Evolutionary conservation across 2,329 filamentous ascomycete species (phyloP).

Genomic region (Ascochyta clinopodiicola): DNA sequence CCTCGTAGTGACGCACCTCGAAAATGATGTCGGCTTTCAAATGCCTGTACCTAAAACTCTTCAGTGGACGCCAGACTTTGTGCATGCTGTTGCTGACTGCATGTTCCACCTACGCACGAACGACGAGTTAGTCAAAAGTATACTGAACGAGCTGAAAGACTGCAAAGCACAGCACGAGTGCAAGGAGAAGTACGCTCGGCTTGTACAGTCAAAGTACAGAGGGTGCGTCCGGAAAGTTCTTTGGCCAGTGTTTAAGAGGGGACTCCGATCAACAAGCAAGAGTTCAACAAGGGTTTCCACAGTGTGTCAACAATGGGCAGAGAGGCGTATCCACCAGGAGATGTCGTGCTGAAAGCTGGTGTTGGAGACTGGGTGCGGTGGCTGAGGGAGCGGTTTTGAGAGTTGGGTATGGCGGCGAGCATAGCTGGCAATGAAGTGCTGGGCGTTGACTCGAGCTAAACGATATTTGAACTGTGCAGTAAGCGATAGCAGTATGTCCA

Average conservation of each 20-base stretch:
- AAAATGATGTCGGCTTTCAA: too few species aligned
- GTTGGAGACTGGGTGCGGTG: constrained; percentile 18
- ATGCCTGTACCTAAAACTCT: neutral
- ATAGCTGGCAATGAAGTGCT: too few species aligned
- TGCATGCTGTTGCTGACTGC: neutral
- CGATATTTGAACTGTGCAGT: too few species aligned
- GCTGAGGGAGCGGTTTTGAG: too few species aligned
- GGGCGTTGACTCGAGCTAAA: too few species aligned
- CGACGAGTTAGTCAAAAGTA: too few species aligned
- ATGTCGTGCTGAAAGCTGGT: constrained; percentile 16
- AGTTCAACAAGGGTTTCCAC: constrained; percentile 29
- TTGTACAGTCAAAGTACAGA: constrained; percentile 10
- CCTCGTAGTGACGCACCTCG: too few species aligned
- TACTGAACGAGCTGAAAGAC: too few species aligned
- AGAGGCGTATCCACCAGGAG: constrained; percentile 10
- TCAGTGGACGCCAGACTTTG: neutral
- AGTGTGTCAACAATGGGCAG: constrained; percentile 12
- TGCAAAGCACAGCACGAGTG: too few species aligned
- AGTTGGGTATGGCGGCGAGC: too few species aligned
- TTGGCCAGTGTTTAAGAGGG: constrained; percentile 12
- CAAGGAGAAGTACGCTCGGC: neutral
- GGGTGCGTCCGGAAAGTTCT: constrained; percentile 5
- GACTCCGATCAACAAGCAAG: constrained; percentile 14
- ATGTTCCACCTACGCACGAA: too few species aligned
- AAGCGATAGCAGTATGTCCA: too few species aligned